Percentiles rank a stretch among this genome's conserved stretches.
Evolutionary conservation across 305 asterid genomes (phyloP).

Genomic region (Plantago rigida): DNA sequence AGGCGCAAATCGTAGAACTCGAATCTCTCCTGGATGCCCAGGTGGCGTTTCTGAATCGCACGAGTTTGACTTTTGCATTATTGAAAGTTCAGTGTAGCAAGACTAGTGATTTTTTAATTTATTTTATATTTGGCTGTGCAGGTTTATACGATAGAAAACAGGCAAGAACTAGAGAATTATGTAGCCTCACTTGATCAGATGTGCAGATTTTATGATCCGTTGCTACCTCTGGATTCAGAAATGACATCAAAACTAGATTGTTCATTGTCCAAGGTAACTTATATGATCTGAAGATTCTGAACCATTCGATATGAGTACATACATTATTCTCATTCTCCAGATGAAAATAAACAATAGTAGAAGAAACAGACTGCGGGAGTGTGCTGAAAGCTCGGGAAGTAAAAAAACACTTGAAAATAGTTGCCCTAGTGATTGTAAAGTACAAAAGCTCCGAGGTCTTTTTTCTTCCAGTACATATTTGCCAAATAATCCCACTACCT

Average conservation of each 20-base stretch:
- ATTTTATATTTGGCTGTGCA: conserved; percentile 27
- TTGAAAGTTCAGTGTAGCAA: not conserved
- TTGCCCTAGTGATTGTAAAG: too few species aligned
- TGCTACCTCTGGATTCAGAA: conserved; percentile 34
- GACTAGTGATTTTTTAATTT: conserved; percentile 8
- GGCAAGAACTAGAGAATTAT: conserved; percentile 33
- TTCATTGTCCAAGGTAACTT: conserved; percentile 50
- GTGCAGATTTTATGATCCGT: conserved; percentile 48
- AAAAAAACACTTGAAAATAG: too few species aligned
- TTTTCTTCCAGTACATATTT: not conserved
- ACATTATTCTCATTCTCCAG: not conserved
- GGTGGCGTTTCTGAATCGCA: conserved; percentile 31
- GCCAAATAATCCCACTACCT: not conserved
- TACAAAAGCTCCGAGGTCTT: not conserved
- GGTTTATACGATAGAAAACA: conserved; percentile 44
- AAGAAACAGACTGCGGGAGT: too few species aligned
- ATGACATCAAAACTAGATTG: conserved; percentile 42
- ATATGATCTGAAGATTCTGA: not conserved
- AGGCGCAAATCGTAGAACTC: conserved; percentile 49
- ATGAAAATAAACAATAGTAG: too few species aligned
- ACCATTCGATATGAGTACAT: conserved; percentile 2
- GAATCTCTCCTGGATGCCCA: conserved; percentile 73
- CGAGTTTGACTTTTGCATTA: conserved; percentile 7
- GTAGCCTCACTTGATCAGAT: conserved; percentile 34
- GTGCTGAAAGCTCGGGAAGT: too few species aligned